These are phyloP conservation scores for Papiliotrema laurentii DNA, from an alignment of 1,284 basidiomycete species.

Conservation along the genomic window DNA sequence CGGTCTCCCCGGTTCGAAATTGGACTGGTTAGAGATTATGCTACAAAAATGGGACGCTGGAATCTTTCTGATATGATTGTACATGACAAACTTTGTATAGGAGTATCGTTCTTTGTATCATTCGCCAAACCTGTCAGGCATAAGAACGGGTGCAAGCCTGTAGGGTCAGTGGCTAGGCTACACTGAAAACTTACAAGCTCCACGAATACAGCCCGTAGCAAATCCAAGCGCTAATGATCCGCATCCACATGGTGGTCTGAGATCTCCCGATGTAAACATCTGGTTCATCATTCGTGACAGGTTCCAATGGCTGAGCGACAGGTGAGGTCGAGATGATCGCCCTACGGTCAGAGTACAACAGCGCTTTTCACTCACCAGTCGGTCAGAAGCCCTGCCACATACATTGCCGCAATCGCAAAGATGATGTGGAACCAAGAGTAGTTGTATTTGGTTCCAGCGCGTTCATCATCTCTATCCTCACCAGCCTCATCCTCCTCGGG, in stretches of 20 bases:
- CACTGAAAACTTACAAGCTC: slow-evolving; percentile 57
- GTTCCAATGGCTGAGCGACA: slow-evolving; percentile 30
- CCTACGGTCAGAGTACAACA: slow-evolving; percentile 13
- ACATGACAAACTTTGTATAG: too few relatives aligned
- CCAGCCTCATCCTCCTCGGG: slow-evolving; percentile 67
- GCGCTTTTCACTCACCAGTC: slow-evolving; percentile 69
- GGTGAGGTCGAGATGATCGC: slow-evolving; percentile 41
- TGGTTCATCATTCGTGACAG: slow-evolving; percentile 21
- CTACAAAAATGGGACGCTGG: slow-evolving; percentile 20
- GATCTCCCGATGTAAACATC: slow-evolving; percentile 94
- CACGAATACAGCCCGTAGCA: slow-evolving; percentile 85
- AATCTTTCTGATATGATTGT: slow-evolving; percentile 23
- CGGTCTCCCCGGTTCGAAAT: neutral
- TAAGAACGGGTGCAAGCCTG: slow-evolving; percentile 71
- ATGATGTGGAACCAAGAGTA: slow-evolving; percentile 99
- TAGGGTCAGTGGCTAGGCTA: slow-evolving; percentile 8
- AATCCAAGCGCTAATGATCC: slow-evolving; percentile 91
- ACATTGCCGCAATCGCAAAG: slow-evolving; percentile 94
- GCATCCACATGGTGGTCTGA: slow-evolving; percentile 99
- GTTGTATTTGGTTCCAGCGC: slow-evolving; percentile 94
- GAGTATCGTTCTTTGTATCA: slow-evolving; percentile 1
- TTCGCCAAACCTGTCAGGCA: slow-evolving; percentile 62
- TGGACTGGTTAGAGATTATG: slow-evolving; percentile 22
- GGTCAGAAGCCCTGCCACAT: slow-evolving; percentile 96
- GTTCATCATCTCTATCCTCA: slow-evolving; percentile 85